phyloP scores from a whole-genome alignment of 1,284 basidiomycete species.

The Sporisorium graminicola region DNA sequence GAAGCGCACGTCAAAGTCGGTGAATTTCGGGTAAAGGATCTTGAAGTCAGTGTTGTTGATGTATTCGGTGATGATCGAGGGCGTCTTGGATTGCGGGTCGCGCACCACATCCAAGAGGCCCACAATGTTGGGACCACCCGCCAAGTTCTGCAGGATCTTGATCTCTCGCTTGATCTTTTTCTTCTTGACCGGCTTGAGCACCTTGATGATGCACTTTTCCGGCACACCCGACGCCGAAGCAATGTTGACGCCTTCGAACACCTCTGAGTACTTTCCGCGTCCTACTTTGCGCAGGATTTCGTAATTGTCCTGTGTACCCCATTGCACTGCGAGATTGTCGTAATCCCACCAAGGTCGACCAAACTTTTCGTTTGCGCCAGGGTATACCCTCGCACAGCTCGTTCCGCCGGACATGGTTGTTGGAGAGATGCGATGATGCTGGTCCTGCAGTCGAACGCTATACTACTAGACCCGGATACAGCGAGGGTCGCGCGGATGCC shows the following conservation, averaged over 20 bases:
- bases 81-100: slow-evolving; percentile 90
- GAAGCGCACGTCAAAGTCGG: slow-evolving; percentile 93
- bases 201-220: slow-evolving; percentile 98
- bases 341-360: slow-evolving; percentile 77
- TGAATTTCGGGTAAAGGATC: slow-evolving; percentile 92
- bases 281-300: slow-evolving; percentile 98
- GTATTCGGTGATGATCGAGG: slow-evolving; percentile 97
- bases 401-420: slow-evolving; percentile 42
- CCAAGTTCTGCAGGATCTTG: slow-evolving; percentile 96
- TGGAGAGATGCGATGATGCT: slow-evolving; percentile 4
- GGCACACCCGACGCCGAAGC: slow-evolving; percentile 76
- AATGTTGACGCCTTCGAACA: slow-evolving; percentile 96
- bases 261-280: slow-evolving; percentile 81
- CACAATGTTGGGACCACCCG: slow-evolving; percentile 91
- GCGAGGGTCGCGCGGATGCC: too few species aligned
- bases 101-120: slow-evolving; percentile 92
- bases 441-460: neutral
- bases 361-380: slow-evolving; percentile 75
- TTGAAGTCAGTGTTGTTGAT: slow-evolving; percentile 99
- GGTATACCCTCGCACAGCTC: slow-evolving; percentile 73
- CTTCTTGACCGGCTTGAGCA: slow-evolving; percentile 99
- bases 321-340: slow-evolving; percentile 70
- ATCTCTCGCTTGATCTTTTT: slow-evolving; percentile 99
- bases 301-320: slow-evolving; percentile 87
- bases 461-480: too few species aligned